Percentiles rank a stretch among this genome's conserved stretches.
Evolutionary conservation across 1,284 basidiomycete species (phyloP).

Genomic region (Tilletiaria anomala): DNA sequence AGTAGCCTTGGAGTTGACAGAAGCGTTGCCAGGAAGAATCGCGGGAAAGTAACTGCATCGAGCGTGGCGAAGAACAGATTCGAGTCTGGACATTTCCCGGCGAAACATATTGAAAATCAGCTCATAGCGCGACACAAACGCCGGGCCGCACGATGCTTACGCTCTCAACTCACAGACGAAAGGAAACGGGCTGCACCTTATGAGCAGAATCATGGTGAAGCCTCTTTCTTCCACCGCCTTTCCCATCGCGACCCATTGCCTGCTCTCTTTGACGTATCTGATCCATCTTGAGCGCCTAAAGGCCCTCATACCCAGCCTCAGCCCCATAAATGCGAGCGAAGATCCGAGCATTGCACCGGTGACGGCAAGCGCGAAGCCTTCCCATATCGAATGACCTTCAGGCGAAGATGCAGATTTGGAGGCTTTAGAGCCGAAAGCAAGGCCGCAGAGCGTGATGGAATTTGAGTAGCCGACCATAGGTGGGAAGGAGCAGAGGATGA

Average conservation of each 20-base stretch:
- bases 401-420: background rate
- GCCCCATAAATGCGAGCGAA: constrained; percentile 11
- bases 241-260: constrained; percentile 14
- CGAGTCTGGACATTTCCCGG: constrained; percentile 8
- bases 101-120: too few species aligned
- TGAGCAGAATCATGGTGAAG: constrained; percentile 22
- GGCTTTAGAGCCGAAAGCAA: constrained; percentile 17
- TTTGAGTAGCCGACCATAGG: constrained; percentile 31
- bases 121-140: background rate
- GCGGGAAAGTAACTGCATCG: constrained; percentile 13
- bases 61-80: constrained; percentile 21
- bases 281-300: background rate
- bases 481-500: constrained; percentile 20
- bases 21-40: constrained; percentile 24
- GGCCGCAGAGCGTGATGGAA: constrained; percentile 22
- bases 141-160: background rate
- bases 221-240: constrained; percentile 19
- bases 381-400: constrained; percentile 3
- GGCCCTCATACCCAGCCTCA: constrained; percentile 5
- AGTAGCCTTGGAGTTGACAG: constrained; percentile 31
- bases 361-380: constrained; percentile 22
- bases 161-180: constrained; percentile 9
- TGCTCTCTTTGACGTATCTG: background rate
- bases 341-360: constrained; percentile 21
- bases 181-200: constrained; percentile 30